Percentiles rank a stretch among this genome's conserved stretches.
phyloP scores from a whole-genome alignment of 345 rosid species.

The Eucalyptus coolabah region DNA sequence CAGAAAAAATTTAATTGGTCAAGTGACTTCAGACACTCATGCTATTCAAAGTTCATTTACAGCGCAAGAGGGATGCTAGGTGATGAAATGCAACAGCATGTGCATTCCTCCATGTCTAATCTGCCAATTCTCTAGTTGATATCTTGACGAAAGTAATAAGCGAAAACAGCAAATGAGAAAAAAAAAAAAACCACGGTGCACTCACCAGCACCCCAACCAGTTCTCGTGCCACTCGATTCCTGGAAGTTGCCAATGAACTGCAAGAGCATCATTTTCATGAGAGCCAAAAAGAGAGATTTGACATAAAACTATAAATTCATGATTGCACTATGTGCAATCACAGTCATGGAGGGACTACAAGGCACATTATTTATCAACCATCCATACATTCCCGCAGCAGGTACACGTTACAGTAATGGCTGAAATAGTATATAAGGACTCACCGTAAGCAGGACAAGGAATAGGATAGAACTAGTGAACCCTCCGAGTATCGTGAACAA shows the following conservation, averaged over 20 bases:
- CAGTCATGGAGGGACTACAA: not conserved
- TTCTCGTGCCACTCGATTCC: constrained; percentile 68
- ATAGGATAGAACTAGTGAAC: constrained; percentile 75
- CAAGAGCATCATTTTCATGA: constrained; percentile 1
- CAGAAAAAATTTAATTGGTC: not conserved
- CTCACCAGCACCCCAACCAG: constrained; percentile 94
- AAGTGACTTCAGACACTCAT: not conserved
- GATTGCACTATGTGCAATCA: not conserved
- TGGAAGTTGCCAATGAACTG: constrained; percentile 92
- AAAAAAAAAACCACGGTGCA: not conserved
- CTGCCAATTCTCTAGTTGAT: not conserved
- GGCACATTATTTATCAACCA: not conserved
- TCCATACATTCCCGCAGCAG: not conserved
- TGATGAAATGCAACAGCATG: not conserved
- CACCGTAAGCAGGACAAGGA: constrained; percentile 72
- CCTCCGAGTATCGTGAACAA: constrained; percentile 86
- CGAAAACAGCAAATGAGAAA: not conserved
- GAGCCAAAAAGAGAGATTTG: not conserved
- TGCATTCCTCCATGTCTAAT: not conserved
- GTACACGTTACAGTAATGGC: not conserved
- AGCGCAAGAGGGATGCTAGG: not conserved
- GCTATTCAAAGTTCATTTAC: not conserved
- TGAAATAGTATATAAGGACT: not conserved
- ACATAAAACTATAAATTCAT: not conserved
- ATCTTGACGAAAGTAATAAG: not conserved